phyloP scores from a whole-genome alignment of 805 yeast genomes.

The Saturnispora gosingensis region DNA sequence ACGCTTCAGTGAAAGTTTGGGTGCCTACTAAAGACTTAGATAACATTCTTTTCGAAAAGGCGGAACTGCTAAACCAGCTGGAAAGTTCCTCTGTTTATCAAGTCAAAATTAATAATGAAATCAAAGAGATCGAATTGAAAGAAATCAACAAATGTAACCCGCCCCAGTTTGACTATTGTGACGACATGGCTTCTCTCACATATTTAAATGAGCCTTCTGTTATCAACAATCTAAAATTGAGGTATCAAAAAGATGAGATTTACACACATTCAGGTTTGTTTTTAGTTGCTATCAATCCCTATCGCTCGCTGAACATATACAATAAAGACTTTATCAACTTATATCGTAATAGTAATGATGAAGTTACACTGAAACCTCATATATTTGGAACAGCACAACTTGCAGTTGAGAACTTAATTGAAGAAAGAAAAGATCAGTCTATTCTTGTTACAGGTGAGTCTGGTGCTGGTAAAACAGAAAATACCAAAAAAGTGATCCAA shows the following conservation, averaged over 20 bases:
- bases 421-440: slow-evolving; percentile 69
- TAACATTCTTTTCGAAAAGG: slow-evolving; percentile 50
- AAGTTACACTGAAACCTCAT: slow-evolving; percentile 52
- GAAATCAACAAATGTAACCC: slow-evolving; percentile 72
- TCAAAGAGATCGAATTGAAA: slow-evolving; percentile 21
- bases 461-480: slow-evolving; percentile 98
- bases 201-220: slow-evolving; percentile 93
- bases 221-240: slow-evolving; percentile 66
- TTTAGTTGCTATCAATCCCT: slow-evolving; percentile 92
- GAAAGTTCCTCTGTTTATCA: slow-evolving; percentile 24
- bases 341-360: slow-evolving; percentile 27
- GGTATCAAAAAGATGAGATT: slow-evolving; percentile 71
- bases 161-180: slow-evolving; percentile 76
- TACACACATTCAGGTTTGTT: slow-evolving; percentile 94
- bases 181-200: slow-evolving; percentile 93
- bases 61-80: slow-evolving; percentile 38
- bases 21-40: slow-evolving; percentile 26
- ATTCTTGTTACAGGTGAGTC: slow-evolving; percentile 97
- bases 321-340: slow-evolving; percentile 44
- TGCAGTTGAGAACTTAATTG: slow-evolving; percentile 68
- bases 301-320: slow-evolving; percentile 65
- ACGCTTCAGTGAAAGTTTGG: neutral
- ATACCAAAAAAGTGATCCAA: slow-evolving; percentile 89
- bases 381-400: slow-evolving; percentile 84
- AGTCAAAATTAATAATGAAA: slow-evolving; percentile 13